These are phyloP conservation scores for Mycena vulgaris DNA, from an alignment of 768 basidiomycete species.

Conservation along the genomic window DNA sequence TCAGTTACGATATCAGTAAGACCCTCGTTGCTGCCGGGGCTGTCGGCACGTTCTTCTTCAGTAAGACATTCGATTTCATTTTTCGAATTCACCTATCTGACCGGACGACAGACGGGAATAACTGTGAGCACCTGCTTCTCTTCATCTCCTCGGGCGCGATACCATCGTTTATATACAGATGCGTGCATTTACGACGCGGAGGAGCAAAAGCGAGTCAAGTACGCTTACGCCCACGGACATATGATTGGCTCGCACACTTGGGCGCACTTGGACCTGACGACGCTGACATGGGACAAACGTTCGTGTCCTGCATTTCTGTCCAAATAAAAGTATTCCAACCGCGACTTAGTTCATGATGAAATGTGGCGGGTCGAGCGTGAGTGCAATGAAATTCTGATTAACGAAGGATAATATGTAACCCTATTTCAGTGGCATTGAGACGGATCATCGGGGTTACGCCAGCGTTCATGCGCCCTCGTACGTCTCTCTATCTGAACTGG, in stretches of 20 bases:
- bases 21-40: constrained; percentile 42
- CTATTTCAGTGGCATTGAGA: constrained; percentile 54
- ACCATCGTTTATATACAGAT: constrained; percentile 40
- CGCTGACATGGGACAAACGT: constrained; percentile 59
- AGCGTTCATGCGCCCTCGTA: constrained; percentile 66
- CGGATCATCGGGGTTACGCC: constrained; percentile 61
- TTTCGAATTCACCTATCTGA: neutral
- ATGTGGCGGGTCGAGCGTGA: constrained; percentile 62
- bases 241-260: constrained; percentile 64
- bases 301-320: constrained; percentile 20
- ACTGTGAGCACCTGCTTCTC: constrained; percentile 1
- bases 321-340: neutral
- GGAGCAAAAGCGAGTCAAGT: constrained; percentile 50
- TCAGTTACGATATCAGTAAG: constrained; percentile 52
- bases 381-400: constrained; percentile 22
- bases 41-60: constrained; percentile 50
- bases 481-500: constrained; percentile 1
- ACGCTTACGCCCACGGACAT: constrained; percentile 57
- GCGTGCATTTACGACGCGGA: constrained; percentile 58
- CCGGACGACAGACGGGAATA: constrained; percentile 12
- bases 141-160: neutral
- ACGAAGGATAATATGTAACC: neutral
- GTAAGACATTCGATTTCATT: constrained; percentile 1
- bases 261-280: constrained; percentile 57
- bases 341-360: constrained; percentile 51